phyloP scores from a whole-genome alignment of 140 eudicot species.

The Senecio squalidus region DNA sequence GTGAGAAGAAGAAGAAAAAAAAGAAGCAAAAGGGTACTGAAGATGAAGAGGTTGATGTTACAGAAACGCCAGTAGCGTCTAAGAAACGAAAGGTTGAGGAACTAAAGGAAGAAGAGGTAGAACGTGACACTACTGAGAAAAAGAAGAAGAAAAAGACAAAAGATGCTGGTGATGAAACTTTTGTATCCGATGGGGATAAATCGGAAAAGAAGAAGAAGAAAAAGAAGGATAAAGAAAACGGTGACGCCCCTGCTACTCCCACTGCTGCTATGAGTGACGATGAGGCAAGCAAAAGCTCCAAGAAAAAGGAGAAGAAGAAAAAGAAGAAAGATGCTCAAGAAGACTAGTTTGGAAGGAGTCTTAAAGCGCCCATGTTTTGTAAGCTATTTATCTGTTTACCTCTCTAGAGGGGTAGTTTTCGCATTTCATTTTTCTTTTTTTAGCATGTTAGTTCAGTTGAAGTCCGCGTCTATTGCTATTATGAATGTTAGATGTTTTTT shows the following conservation, averaged over 20 bases:
- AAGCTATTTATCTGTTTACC: conserved; percentile 14
- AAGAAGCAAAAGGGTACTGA: conserved; percentile 39
- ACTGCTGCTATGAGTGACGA: conserved; percentile 30
- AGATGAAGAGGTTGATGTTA: conserved; percentile 39
- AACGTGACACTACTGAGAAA: conserved; percentile 34
- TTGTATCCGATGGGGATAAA: conserved; percentile 52
- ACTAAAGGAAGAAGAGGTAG: conserved; percentile 26
- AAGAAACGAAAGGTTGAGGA: conserved; percentile 51
- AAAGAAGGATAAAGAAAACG: conserved; percentile 58
- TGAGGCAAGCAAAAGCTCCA: conserved; percentile 47
- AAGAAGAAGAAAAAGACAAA: conserved; percentile 59
- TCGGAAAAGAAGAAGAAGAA: conserved; percentile 75
- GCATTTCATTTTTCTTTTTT: background rate
- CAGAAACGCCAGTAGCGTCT: conserved; percentile 28
- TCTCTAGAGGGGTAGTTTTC: conserved; percentile 7
- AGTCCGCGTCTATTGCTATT: background rate
- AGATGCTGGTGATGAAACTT: conserved; percentile 18
- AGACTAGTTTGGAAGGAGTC: conserved; percentile 12
- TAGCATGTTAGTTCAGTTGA: conserved; percentile 1
- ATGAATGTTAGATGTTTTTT: background rate
- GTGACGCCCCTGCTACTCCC: conserved; percentile 28
- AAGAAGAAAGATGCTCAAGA: conserved; percentile 41
- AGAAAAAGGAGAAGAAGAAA: conserved; percentile 51
- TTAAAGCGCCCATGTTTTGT: conserved; percentile 14
- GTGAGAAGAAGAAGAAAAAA: conserved; percentile 37